Conservation (phyloP, 495 filamentous ascomycete species). For the Xylaria acuta region DNA sequence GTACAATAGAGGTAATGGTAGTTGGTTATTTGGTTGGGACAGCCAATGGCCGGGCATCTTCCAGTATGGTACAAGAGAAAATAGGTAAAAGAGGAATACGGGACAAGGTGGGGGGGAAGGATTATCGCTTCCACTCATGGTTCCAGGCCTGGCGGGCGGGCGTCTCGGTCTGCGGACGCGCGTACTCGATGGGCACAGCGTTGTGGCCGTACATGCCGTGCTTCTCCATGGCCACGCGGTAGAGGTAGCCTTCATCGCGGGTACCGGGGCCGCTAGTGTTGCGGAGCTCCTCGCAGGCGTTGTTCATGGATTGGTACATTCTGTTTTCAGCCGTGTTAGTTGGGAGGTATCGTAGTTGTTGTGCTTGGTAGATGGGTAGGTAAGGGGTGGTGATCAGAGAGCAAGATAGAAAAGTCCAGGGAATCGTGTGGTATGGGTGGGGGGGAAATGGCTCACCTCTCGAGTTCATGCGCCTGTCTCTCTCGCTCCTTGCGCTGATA, state of each 20-base stretch:
- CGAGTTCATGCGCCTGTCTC: slow-evolving; percentile 65
- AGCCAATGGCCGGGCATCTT: background rate
- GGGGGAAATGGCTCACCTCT: slow-evolving; percentile 49
- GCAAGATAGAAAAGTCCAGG: no score
- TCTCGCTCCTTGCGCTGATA: slow-evolving; percentile 68
- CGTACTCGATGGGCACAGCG: slow-evolving; percentile 86
- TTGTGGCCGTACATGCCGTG: slow-evolving; percentile 70
- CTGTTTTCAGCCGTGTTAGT: slow-evolving; percentile 27
- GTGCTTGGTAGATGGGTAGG: background rate
- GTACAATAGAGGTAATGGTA: background rate
- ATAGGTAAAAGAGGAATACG: background rate
- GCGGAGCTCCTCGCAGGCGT: slow-evolving; percentile 82
- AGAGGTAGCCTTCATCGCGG: slow-evolving; percentile 76
- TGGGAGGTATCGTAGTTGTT: background rate
- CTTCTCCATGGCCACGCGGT: slow-evolving; percentile 85
- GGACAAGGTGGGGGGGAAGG: background rate
- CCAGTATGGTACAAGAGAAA: background rate
- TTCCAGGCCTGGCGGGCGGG: slow-evolving; percentile 79
- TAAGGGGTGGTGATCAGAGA: background rate
- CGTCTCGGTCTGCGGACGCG: slow-evolving; percentile 78
- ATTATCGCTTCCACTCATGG: slow-evolving; percentile 65
- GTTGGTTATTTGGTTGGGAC: background rate
- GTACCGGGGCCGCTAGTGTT: slow-evolving; percentile 63
- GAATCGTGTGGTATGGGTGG: no score
- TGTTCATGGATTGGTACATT: slow-evolving; percentile 77